These are phyloP conservation scores for Zygoascus ofunaensis DNA, from an alignment of 805 yeast genomes.

Conservation along the genomic window DNA sequence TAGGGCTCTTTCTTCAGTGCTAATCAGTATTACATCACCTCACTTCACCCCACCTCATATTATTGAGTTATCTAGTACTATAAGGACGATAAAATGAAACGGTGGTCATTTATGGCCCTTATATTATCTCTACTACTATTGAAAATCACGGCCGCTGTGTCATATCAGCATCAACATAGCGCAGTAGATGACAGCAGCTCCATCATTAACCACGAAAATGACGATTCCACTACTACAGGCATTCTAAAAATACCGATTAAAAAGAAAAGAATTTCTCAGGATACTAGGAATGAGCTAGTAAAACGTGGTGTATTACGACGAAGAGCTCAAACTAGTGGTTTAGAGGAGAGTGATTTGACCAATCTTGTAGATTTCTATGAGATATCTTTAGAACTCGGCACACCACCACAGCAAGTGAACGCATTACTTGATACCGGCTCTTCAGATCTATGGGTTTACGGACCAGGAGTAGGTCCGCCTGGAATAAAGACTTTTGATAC, in stretches of 20 bases:
- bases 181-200: no score
- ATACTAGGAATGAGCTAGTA: background rate
- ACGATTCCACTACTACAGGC: background rate
- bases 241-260: background rate
- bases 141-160: no score
- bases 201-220: no score
- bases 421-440: conserved; percentile 63
- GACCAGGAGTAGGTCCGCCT: conserved; percentile 2
- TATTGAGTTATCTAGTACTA: no score
- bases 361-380: conserved; percentile 12
- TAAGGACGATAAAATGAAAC: no score
- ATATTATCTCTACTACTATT: no score
- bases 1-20: no score
- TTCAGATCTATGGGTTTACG: conserved; percentile 50
- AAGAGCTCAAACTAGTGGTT: background rate
- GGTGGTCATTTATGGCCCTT: no score
- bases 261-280: background rate
- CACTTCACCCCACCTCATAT: no score
- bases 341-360: background rate
- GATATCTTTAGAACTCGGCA: conserved; percentile 38
- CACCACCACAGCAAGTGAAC: conserved; percentile 42
- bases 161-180: no score
- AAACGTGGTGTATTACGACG: background rate
- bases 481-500: conserved; percentile 3
- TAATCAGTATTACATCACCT: no score